phyloP scores from a whole-genome alignment of 1,284 basidiomycete genomes.

The Cerrena zonata region DNA sequence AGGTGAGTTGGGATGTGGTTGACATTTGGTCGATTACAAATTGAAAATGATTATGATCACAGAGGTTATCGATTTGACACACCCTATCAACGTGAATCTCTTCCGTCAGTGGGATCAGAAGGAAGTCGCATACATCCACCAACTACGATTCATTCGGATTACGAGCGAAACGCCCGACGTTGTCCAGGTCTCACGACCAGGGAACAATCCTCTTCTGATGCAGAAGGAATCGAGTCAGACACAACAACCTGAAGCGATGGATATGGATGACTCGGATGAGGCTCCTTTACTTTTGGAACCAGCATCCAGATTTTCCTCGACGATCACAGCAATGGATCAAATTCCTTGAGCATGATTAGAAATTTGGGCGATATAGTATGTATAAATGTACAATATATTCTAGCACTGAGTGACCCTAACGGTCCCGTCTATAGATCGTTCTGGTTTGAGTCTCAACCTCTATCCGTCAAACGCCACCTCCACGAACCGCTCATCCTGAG shows the following conservation, averaged over 20 bases:
- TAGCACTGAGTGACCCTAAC: no score
- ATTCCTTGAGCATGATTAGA: background rate
- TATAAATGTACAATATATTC: no score
- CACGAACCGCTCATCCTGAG: constrained; percentile 27
- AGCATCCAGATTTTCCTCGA: constrained; percentile 35
- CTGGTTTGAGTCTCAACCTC: background rate
- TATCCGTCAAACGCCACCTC: constrained; percentile 26
- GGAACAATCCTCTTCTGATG: constrained; percentile 45
- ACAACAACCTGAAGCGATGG: constrained; percentile 15
- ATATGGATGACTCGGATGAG: constrained; percentile 31
- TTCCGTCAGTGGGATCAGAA: constrained; percentile 76
- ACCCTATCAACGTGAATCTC: constrained; percentile 63
- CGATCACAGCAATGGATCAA: constrained; percentile 38
- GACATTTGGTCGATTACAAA: background rate
- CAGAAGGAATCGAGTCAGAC: constrained; percentile 1
- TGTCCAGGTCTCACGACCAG: constrained; percentile 49
- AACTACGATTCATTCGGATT: constrained; percentile 73
- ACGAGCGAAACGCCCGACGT: constrained; percentile 47
- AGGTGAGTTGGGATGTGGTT: constrained; percentile 47
- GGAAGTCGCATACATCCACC: constrained; percentile 67
- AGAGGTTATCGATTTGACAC: constrained; percentile 85
- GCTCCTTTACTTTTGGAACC: constrained; percentile 27
- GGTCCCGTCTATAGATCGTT: no score
- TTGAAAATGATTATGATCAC: constrained; percentile 2
- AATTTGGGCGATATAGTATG: background rate